Evolutionary conservation across 1,284 basidiomycete genomes (phyloP).

Genomic region (Acaromyces ingoldii): DNA sequence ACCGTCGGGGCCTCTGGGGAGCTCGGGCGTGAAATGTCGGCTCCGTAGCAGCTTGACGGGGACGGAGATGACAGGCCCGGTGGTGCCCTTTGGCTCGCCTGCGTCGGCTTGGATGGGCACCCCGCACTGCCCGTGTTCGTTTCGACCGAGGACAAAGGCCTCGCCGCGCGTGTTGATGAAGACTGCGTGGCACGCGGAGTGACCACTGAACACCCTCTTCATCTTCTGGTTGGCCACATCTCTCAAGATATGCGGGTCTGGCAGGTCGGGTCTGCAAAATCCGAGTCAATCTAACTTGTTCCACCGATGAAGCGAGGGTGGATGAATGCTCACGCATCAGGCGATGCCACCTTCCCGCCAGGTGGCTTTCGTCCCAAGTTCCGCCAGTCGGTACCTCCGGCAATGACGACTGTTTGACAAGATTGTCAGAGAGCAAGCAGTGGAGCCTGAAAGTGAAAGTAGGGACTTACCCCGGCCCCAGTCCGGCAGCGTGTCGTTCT

Average conservation of each 20-base stretch:
- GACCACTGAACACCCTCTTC: slow-evolving; percentile 29
- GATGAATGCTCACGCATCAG: not conserved
- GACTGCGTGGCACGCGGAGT: slow-evolving; percentile 30
- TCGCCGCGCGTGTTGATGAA: slow-evolving; percentile 59
- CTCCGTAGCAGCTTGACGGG: slow-evolving; percentile 53
- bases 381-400: slow-evolving; percentile 76
- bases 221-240: slow-evolving; percentile 68
- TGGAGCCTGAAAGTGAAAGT: not conserved
- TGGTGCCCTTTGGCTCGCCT: slow-evolving; percentile 44
- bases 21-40: slow-evolving; percentile 41
- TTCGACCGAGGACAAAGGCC: slow-evolving; percentile 81
- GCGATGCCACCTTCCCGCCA: not conserved
- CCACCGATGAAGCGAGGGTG: not conserved
- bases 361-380: slow-evolving; percentile 49
- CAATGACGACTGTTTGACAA: slow-evolving; percentile 67
- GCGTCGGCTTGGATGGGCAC: too few relatives aligned
- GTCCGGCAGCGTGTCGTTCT: slow-evolving; percentile 5
- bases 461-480: slow-evolving; percentile 3
- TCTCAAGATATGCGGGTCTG: slow-evolving; percentile 79
- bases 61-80: slow-evolving; percentile 64
- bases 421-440: slow-evolving; percentile 5
- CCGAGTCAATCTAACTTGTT: not conserved
- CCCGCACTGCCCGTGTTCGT: slow-evolving; percentile 55
- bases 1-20: slow-evolving; percentile 61
- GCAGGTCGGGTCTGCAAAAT: slow-evolving; percentile 68